A percentile compares a stretch with the other conserved stretches of the same genome.
phyloP scores from a whole-genome alignment of 495 filamentous ascomycete genomes.

The Staphylotrichum longicolle region DNA sequence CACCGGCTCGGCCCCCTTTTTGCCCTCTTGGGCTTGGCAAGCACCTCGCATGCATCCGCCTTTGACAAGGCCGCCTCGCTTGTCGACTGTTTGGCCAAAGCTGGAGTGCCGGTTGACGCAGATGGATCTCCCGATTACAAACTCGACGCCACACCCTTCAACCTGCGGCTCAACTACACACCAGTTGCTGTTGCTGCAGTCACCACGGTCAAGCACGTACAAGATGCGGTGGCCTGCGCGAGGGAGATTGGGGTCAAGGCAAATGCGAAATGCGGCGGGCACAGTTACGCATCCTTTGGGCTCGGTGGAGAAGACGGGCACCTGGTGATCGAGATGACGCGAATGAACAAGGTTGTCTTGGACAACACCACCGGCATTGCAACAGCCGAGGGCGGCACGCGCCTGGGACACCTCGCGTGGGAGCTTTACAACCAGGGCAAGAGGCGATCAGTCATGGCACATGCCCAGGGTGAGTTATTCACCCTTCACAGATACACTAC shows the following conservation, averaged over 20 bases:
- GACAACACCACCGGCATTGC: conserved; percentile 41
- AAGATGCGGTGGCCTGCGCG: conserved; percentile 43
- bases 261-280: conserved; percentile 47
- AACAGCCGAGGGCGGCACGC: conserved; percentile 39
- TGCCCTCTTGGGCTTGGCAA: conserved; percentile 30
- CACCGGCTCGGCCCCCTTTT: conserved; percentile 17
- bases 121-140: conserved; percentile 40
- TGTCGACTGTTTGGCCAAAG: conserved; percentile 40
- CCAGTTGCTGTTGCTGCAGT: conserved; percentile 43
- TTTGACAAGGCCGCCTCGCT: conserved; percentile 35
- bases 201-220: conserved; percentile 40
- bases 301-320: conserved; percentile 50
- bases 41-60: conserved; percentile 15
- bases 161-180: conserved; percentile 40
- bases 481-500: background rate
- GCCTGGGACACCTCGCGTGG: conserved; percentile 43
- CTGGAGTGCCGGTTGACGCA: conserved; percentile 34
- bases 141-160: conserved; percentile 42
- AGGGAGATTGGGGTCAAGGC: conserved; percentile 41
- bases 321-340: conserved; percentile 44
- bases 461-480: conserved; percentile 40
- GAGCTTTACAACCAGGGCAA: conserved; percentile 47
- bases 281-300: conserved; percentile 49
- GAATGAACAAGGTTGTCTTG: conserved; percentile 45
- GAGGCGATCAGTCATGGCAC: conserved; percentile 48